These are phyloP conservation scores for Amanita rubescens DNA, from an alignment of 768 basidiomycete genomes.

Conservation along the genomic window DNA sequence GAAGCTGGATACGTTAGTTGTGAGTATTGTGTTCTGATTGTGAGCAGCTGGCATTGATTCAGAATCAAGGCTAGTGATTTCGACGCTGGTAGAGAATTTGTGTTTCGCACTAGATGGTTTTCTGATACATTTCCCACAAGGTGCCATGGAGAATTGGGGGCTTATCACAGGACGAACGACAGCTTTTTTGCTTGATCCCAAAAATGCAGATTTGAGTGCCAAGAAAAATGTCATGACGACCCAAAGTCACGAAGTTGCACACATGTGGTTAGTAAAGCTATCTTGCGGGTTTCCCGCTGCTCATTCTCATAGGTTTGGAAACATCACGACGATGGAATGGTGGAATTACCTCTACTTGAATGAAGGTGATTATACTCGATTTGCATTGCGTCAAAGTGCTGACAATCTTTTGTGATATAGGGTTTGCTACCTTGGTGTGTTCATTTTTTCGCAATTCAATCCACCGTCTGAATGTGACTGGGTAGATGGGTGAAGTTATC, in stretches of 20 bases:
- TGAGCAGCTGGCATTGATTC: not conserved
- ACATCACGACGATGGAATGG: slow-evolving; percentile 92
- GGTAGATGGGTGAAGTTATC: slow-evolving; percentile 82
- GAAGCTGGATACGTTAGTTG: slow-evolving; percentile 90
- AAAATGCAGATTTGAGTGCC: slow-evolving; percentile 60
- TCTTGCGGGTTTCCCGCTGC: not conserved
- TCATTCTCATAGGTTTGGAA: slow-evolving; percentile 60
- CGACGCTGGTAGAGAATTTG: slow-evolving; percentile 52
- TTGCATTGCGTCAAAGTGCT: not conserved
- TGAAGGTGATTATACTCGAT: slow-evolving; percentile 41
- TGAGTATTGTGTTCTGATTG: slow-evolving; percentile 22
- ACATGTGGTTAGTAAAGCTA: slow-evolving; percentile 53
- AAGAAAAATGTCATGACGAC: slow-evolving; percentile 74
- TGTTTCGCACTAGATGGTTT: not conserved
- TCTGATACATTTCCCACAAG: slow-evolving; percentile 18
- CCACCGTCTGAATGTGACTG: slow-evolving; percentile 2
- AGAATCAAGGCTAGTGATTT: slow-evolving; percentile 68
- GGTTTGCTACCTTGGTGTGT: slow-evolving; percentile 79
- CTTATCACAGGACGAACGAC: slow-evolving; percentile 85
- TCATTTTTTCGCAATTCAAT: not conserved
- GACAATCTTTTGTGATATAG: slow-evolving; percentile 22
- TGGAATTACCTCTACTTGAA: slow-evolving; percentile 83
- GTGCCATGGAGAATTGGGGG: slow-evolving; percentile 94
- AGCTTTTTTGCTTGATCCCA: slow-evolving; percentile 74
- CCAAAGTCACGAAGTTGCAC: slow-evolving; percentile 84